Evolutionary conservation across 257 asterid species (phyloP), one percentile per base, ranked within the genome.

Genomic region (Fraxinus cuspidata): DNA sequence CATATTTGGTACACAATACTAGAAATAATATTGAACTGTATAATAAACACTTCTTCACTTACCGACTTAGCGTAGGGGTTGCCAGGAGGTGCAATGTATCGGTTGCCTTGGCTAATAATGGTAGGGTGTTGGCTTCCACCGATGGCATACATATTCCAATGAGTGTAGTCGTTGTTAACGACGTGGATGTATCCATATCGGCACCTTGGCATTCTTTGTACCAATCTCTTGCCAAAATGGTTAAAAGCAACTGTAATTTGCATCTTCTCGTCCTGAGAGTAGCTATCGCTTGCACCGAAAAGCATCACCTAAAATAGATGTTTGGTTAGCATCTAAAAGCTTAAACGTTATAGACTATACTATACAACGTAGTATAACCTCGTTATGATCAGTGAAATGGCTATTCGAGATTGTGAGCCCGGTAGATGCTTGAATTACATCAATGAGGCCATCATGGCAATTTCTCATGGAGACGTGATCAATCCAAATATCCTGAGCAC

Each of bases 71-170:
- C 87, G 4, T 11, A 82, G 16, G 80, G 77, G 71, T 76, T 73
- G 6, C 72, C 68, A 0, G 89, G 92, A 21, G 97, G 94, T 7
- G 97, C 98, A 58, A 88, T 88, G 86, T 82, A 94, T 9, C 98
- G 82, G 72, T 94, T 94, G 7, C 98, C 98, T 75, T 94, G 98
- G 83, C 98, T 94, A 37, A 94, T 86, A 25, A 94, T 90, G 21
- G 88, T 90, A 0, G 98, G 97, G 74, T 89, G 81, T 40, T 72
- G 77, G 77, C 98, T 94, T 13, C 98, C 98, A 5, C 98, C 98
- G 23, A 94, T 88, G 74, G 99, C 99, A 29, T 94, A 94, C 99
- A 91, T 94, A 7, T 87, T 81, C 99, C 99, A 94, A 40, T 94
- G 97, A 2, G 97, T 94, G 79, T 94, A 94, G 78, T 94, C 98